Percentiles rank a stretch among this genome's conserved stretches.
These are phyloP conservation scores for Phytophthora constricta DNA, from an alignment of 352 stramenopile species.

Conservation along the genomic window DNA sequence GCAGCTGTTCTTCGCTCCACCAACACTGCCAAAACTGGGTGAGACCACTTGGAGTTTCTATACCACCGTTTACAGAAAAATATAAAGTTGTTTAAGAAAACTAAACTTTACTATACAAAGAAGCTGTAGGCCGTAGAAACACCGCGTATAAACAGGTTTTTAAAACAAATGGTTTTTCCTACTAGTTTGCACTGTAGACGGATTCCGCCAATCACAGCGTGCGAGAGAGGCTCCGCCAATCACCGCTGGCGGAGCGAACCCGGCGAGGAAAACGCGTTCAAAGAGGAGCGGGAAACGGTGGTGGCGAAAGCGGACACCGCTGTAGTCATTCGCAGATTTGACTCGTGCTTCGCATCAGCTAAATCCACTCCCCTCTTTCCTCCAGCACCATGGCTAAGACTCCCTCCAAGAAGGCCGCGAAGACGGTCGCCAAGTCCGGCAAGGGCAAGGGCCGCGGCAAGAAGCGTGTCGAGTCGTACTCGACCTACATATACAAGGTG, in stretches of 20 bases:
- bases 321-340: constrained; percentile 42
- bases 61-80: no score
- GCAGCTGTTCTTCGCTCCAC: no score
- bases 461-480: constrained; percentile 91
- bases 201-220: constrained; percentile 22
- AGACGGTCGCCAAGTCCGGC: constrained; percentile 77
- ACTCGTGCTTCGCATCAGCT: constrained; percentile 21
- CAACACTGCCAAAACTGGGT: no score
- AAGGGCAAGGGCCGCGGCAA: constrained; percentile 89
- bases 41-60: no score
- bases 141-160: no score
- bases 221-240: constrained; percentile 34
- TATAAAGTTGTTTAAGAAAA: no score
- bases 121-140: no score
- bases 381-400: constrained; percentile 92
- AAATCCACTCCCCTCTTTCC: background rate
- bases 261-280: constrained; percentile 17
- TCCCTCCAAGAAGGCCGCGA: constrained; percentile 93
- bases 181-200: no score
- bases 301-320: background rate
- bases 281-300: constrained; percentile 28
- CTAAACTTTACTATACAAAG: no score
- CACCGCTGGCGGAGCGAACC: constrained; percentile 23
- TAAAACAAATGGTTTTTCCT: no score
- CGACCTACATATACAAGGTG: constrained; percentile 94